Evolutionary conservation across 306 rosid genomes (phyloP).

Genomic region (Begonia loranthoides): DNA sequence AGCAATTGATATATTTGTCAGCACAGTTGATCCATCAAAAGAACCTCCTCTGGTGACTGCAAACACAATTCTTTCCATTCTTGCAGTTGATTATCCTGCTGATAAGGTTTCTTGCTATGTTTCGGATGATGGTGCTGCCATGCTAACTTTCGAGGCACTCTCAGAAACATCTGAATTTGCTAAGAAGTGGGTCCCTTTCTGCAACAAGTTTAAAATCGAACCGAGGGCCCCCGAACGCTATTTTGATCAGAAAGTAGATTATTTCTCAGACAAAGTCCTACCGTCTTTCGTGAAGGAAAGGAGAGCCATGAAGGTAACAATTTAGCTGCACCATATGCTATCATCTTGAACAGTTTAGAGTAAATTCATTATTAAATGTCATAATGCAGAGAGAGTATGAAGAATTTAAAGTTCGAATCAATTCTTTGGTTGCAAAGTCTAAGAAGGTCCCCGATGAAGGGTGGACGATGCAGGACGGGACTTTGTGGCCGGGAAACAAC

Average conservation of each 20-base stretch:
- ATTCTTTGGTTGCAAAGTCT: slow-evolving; percentile 56
- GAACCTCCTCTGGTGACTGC: slow-evolving; percentile 57
- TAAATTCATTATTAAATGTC: neutral
- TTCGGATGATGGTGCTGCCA: slow-evolving; percentile 64
- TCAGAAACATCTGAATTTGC: slow-evolving; percentile 67
- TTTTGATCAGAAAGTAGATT: slow-evolving; percentile 43
- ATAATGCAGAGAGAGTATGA: slow-evolving; percentile 53
- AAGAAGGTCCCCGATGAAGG: slow-evolving; percentile 57
- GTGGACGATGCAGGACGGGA: slow-evolving; percentile 77
- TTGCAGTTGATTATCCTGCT: slow-evolving; percentile 54
- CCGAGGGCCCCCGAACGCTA: slow-evolving; percentile 69
- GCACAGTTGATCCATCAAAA: slow-evolving; percentile 41
- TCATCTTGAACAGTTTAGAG: neutral
- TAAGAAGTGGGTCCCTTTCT: slow-evolving; percentile 63
- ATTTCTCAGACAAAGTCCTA: slow-evolving; percentile 39
- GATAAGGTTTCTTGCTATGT: slow-evolving; percentile 62
- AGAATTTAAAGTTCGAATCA: slow-evolving; percentile 52
- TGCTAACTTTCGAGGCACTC: slow-evolving; percentile 51
- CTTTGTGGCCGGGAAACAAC: slow-evolving; percentile 59
- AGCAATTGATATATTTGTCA: slow-evolving; percentile 44
- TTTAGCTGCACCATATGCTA: slow-evolving; percentile 1
- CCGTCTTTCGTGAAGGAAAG: slow-evolving; percentile 52
- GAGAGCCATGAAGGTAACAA: slow-evolving; percentile 63
- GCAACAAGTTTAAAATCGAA: slow-evolving; percentile 52
- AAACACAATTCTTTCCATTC: slow-evolving; percentile 59